A percentile compares a stretch with the other conserved stretches of the same genome.
Evolutionary conservation across 768 basidiomycete species (phyloP).

Genomic region (Agrocybe chaxingu): DNA sequence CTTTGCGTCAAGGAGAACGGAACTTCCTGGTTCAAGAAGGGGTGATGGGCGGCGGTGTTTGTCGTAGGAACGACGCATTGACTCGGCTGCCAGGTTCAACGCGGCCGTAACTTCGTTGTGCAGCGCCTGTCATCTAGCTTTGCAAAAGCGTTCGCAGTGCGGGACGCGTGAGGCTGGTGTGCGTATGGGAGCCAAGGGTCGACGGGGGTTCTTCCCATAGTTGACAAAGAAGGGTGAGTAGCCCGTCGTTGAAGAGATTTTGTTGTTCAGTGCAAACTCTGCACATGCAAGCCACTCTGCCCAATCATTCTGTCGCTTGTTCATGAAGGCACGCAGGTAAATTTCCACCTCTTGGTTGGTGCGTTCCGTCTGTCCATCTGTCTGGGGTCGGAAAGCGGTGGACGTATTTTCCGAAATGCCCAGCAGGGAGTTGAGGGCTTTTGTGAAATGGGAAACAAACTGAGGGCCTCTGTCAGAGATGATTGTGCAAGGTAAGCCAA

Average conservation of each 20-base stretch:
- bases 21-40: constrained; percentile 10
- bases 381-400: too few relatives aligned
- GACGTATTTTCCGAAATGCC: too few relatives aligned
- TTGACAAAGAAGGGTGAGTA: constrained; percentile 18
- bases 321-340: constrained; percentile 14
- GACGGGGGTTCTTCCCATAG: constrained; percentile 22
- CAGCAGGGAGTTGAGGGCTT: too few relatives aligned
- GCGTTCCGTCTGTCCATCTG: constrained; percentile 16
- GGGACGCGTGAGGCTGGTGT: constrained; percentile 8
- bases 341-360: constrained; percentile 19
- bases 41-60: neutral
- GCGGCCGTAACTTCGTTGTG: constrained; percentile 12
- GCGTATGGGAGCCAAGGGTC: constrained; percentile 10
- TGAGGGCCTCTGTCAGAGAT: too few relatives aligned
- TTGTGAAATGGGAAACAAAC: too few relatives aligned
- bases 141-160: constrained; percentile 16
- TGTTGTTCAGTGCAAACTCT: constrained; percentile 18
- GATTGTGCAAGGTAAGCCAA: too few relatives aligned
- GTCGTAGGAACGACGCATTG: constrained; percentile 11
- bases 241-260: constrained; percentile 5
- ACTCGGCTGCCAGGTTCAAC: constrained; percentile 14
- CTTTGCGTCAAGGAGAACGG: constrained; percentile 18
- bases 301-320: constrained; percentile 15
- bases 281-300: constrained; percentile 3
- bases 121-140: constrained; percentile 19